A percentile compares a stretch with the other conserved stretches of the same genome.
These are phyloP conservation scores for Pestalotiopsis sp. DNA, from an alignment of 2,329 filamentous ascomycete species.

Conservation along the genomic window DNA sequence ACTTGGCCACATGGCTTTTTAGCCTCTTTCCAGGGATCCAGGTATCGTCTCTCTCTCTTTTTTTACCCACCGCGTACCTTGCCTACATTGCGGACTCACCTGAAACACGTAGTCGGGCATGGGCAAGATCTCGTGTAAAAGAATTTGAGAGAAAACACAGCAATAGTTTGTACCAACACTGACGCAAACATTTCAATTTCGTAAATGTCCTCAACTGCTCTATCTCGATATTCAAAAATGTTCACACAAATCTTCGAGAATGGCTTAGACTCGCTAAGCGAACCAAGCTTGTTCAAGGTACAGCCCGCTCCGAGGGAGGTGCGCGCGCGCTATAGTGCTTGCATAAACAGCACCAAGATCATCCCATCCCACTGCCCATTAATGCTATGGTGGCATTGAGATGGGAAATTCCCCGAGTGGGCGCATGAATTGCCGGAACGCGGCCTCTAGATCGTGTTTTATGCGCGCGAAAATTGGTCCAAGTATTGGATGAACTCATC, in stretches of 20 bases:
- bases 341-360: background rate
- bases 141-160: background rate
- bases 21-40: background rate
- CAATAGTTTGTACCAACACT: background rate
- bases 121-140: background rate
- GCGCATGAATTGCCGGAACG: conserved; percentile 2
- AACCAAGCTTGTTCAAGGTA: background rate
- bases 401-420: conserved; percentile 2
- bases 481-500: conserved; percentile 16
- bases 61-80: background rate
- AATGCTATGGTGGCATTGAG: background rate
- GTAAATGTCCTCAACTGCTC: background rate
- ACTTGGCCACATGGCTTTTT: conserved; percentile 5
- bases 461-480: background rate
- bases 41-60: no score
- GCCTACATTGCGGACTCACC: background rate
- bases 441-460: background rate
- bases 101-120: conserved; percentile 9
- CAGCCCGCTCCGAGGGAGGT: background rate
- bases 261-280: background rate
- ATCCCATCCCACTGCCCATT: background rate
- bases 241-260: background rate
- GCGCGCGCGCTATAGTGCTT: background rate
- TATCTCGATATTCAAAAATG: background rate
- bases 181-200: background rate